phyloP scores from a whole-genome alignment of 192 early-diverging fungal species.

The Phycomyces nitens region DNA sequence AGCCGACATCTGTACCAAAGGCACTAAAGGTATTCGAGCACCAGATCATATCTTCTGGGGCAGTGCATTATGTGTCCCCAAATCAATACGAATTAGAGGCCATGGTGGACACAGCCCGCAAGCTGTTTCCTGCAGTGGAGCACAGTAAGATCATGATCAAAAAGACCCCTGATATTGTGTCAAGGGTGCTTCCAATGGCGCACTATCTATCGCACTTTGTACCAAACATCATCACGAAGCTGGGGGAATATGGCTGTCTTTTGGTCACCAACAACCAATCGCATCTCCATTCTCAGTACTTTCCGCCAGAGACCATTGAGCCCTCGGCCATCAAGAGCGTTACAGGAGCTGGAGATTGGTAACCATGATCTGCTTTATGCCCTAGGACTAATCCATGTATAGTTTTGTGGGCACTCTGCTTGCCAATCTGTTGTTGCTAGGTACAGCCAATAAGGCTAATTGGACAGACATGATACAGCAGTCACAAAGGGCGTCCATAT shows the following conservation, averaged over 20 bases:
- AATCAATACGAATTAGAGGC: conserved; percentile 66
- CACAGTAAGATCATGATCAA: neutral
- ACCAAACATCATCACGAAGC: conserved; percentile 60
- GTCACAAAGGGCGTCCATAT: conserved; percentile 26
- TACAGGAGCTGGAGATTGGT: conserved; percentile 79
- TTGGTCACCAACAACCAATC: conserved; percentile 19
- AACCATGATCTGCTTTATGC: conserved; percentile 38
- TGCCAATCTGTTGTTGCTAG: conserved; percentile 40
- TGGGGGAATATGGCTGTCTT: conserved; percentile 63
- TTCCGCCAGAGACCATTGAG: conserved; percentile 27
- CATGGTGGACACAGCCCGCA: conserved; percentile 45
- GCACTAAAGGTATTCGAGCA: conserved; percentile 50
- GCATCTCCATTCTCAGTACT: conserved; percentile 22
- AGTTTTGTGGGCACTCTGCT: conserved; percentile 71
- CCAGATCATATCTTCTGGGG: conserved; percentile 33
- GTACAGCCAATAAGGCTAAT: neutral
- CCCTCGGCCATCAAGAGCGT: conserved; percentile 51
- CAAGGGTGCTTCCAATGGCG: conserved; percentile 23
- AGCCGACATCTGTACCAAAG: conserved; percentile 91
- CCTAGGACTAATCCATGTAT: no score
- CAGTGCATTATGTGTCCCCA: conserved; percentile 61
- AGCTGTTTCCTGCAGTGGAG: conserved; percentile 3
- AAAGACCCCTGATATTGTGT: conserved; percentile 15
- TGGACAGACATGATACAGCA: conserved; percentile 6
- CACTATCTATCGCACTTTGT: conserved; percentile 47